Base-by-base conservation (phyloP, 148 eudicot species). In the Hydrangea macrophylla region DNA sequence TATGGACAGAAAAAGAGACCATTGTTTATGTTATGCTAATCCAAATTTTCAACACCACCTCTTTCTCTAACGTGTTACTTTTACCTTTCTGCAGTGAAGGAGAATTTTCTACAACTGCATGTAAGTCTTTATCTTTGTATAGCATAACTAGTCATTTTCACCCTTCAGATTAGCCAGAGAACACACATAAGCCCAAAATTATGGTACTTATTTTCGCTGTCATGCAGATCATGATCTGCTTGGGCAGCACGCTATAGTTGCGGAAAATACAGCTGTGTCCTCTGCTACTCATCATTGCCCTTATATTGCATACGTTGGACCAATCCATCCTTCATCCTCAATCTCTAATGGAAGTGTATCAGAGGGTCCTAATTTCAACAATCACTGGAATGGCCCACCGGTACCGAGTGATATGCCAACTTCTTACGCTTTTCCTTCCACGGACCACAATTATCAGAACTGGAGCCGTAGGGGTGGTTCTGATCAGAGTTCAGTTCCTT, bases 211-310 rank as follows among this genome's bases (percentile, higher is more conserved):
- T 35, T 40, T 42, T 63, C 39, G 65, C 27, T 60, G 76, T 28
- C 57, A 13, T 76, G 56, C 82, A 93, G 98, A 86, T 84, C 98
- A 86, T 71, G 96, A 88, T 78, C 83, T 87, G 57, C 70, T 90
- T 67, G 89, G 90, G 36, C 98, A 88, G 36, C 92, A 84, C 70
- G 80, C 90, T 27, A 69, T 86, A 70, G 86, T 78, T 76, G 78
- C 90, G 68, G 98, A 93, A 61, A 95, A 83, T 56, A 67, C 96
- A 11, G 83, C 92, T 64, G 76, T 88, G 55, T 82, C 96, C 65
- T 84, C 98, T 28, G 73, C 95, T 64, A 63, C 80, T 61, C 94
- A 88, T 63, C 91, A 84, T 61, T 92, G 93, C 50, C 98, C 98
- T 1, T 92, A 90, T 70, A 65, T 90, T 73, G 89, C 96, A 26